Evolutionary conservation across 768 basidiomycete species (phyloP).

Genomic region (Mycena chlorophos): DNA sequence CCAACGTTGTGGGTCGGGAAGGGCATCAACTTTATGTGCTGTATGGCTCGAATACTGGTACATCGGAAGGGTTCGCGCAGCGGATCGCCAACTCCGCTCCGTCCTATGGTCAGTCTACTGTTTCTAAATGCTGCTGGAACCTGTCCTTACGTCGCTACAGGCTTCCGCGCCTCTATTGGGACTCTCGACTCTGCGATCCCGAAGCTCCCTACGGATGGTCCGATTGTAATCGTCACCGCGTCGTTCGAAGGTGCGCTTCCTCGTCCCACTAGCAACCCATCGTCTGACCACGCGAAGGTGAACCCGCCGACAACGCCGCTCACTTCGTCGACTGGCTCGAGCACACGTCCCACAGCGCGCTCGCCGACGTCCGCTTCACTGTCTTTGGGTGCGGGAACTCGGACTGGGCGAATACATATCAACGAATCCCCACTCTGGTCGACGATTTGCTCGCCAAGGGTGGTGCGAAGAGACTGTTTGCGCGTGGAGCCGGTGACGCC

Average conservation of each 20-base stretch:
- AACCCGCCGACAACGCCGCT: constrained; percentile 51
- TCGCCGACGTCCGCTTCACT: constrained; percentile 38
- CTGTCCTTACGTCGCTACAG: constrained; percentile 23
- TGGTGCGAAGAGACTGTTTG: constrained; percentile 38
- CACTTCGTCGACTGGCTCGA: constrained; percentile 45
- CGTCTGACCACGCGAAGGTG: constrained; percentile 25
- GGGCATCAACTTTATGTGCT: constrained; percentile 38
- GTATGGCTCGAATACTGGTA: constrained; percentile 51
- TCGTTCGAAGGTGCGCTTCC: constrained; percentile 40
- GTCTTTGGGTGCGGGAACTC: constrained; percentile 53
- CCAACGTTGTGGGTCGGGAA: not conserved
- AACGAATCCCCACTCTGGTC: constrained; percentile 43
- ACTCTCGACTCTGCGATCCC: constrained; percentile 41
- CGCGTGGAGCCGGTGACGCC: constrained; percentile 44
- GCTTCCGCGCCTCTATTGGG: constrained; percentile 39
- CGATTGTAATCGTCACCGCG: constrained; percentile 46
- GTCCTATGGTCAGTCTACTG: constrained; percentile 33
- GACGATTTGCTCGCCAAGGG: constrained; percentile 36
- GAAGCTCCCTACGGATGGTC: constrained; percentile 43
- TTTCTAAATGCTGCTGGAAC: not conserved
- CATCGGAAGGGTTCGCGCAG: constrained; percentile 50
- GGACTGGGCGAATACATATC: constrained; percentile 50
- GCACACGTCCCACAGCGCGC: constrained; percentile 27
- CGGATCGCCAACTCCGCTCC: constrained; percentile 41
- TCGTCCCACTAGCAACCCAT: too few species aligned